phyloP scores from a whole-genome alignment of 164 flowering plant species.

The Aristolochia fimbriata region DNA sequence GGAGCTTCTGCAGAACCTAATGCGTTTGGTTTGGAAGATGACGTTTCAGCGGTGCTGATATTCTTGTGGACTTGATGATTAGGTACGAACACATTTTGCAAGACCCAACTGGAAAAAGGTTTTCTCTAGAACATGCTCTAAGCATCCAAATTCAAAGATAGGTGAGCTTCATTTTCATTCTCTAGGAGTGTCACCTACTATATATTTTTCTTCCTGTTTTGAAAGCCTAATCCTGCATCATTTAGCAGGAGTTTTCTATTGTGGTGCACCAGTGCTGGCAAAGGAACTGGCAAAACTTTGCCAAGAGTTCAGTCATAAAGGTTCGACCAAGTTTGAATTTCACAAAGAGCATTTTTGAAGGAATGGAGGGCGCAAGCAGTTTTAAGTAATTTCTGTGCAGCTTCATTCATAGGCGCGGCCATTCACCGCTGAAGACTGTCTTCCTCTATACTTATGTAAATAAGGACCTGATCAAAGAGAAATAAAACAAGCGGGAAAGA shows the following conservation, averaged over 20 bases:
- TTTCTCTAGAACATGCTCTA: conserved; percentile 48
- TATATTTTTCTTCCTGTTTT: neutral
- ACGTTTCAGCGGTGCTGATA: neutral
- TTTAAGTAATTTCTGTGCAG: neutral
- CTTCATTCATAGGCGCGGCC: too few relatives aligned
- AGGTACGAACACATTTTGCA: conserved; percentile 91
- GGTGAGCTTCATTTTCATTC: conserved; percentile 34
- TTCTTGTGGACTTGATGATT: neutral
- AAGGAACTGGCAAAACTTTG: conserved; percentile 69
- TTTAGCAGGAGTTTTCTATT: conserved; percentile 76
- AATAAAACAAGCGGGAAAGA: too few relatives aligned
- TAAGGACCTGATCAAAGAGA: too few relatives aligned
- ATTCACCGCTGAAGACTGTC: neutral
- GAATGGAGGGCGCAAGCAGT: neutral
- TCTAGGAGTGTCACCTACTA: neutral
- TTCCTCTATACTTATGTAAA: too few relatives aligned
- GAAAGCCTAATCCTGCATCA: too few relatives aligned
- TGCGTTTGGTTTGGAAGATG: neutral
- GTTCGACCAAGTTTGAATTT: conserved; percentile 72
- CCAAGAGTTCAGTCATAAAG: conserved; percentile 68
- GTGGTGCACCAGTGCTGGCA: conserved; percentile 74
- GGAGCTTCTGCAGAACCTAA: too few relatives aligned
- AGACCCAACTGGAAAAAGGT: conserved; percentile 92
- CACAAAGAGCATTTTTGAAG: conserved; percentile 79
- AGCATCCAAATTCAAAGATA: conserved; percentile 64